Base-by-base conservation (phyloP, 495 filamentous ascomycete genomes). In the Penicillium nucicola region DNA sequence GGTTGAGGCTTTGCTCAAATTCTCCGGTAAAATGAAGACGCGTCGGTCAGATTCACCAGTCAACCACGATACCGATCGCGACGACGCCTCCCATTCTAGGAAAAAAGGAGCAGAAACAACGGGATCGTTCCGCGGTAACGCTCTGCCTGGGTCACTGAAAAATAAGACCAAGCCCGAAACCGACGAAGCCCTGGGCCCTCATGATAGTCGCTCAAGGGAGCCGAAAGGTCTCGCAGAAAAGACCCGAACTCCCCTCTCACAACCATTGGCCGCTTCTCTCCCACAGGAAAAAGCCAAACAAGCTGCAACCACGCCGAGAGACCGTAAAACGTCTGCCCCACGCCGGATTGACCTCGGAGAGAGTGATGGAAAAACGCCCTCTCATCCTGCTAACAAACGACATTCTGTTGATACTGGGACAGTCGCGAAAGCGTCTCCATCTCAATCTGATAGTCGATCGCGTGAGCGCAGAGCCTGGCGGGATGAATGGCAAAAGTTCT, bases 1-100 rank as follows among this genome's bases (percentile, higher is more conserved):
- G 14, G 67, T 77, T n/a, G 70, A 74, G 31, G 70, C 59, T 14
- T 62, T 77, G 12, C 65, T 77, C 5, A 77, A 71, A 53, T 71
- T 77, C 32, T 66, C 64, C 15, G 71, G 65, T 43, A 77, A 75
- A 63, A 64, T 52, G 51, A 74, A 70, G 59, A 17, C 42, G 2
- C 49, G 49, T 28, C 55, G 53, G 11, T 52, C 60, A 33, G 59
- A 55, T 45, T 64, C 68, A 28, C 62, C 66, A n/a, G 28, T 42
- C 22, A 65, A 51, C 18, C 48, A 61, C 22, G 64, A 67, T 30
- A 53, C 53, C 4, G 51, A 54, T 31, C 50, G 57, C 20, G 57
- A 63, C 13, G 68, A 68, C 23, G 14, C 32, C 14, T 37, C 47
- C 23, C 47, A 53, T 36, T 31, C 14, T n/a, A 63, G 47, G 40